Percentiles rank a stretch among this genome's conserved stretches.
Conservation (phyloP, 129 eudicot species). For the Arctium lappa region DNA sequence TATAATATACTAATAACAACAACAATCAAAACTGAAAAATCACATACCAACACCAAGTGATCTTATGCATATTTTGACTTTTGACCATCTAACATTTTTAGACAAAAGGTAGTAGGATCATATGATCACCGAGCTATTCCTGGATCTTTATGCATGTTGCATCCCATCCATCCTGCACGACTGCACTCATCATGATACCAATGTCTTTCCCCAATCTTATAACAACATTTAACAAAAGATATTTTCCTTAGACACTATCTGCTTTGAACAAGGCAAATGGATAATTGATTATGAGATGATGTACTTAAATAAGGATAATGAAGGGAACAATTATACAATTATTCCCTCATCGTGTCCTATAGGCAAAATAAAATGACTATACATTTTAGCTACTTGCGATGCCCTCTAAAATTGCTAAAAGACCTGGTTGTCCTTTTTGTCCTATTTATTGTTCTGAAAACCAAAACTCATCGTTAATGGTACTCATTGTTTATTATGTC, state of each 20-base stretch:
- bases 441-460: too few species aligned
- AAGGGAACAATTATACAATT: constrained; percentile 3
- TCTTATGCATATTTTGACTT: not conserved
- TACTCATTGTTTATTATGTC: too few species aligned
- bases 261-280: not conserved
- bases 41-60: not conserved
- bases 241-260: too few species aligned
- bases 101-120: not conserved
- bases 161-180: constrained; percentile 1
- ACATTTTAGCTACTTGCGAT: not conserved
- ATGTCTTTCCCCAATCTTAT: not conserved
- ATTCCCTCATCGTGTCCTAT: constrained; percentile 6
- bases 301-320: not conserved
- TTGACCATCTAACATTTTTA: not conserved
- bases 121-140: not conserved
- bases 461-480: too few species aligned
- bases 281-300: not conserved
- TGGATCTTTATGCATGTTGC: not conserved
- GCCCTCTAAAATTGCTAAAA: too few species aligned
- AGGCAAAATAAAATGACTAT: not conserved
- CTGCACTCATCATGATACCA: not conserved
- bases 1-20: not conserved
- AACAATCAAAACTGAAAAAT: not conserved
- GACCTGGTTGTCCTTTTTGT: too few species aligned
- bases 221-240: not conserved